Conservation (phyloP, 495 filamentous ascomycete species). For the Tuber magnatum region DNA sequence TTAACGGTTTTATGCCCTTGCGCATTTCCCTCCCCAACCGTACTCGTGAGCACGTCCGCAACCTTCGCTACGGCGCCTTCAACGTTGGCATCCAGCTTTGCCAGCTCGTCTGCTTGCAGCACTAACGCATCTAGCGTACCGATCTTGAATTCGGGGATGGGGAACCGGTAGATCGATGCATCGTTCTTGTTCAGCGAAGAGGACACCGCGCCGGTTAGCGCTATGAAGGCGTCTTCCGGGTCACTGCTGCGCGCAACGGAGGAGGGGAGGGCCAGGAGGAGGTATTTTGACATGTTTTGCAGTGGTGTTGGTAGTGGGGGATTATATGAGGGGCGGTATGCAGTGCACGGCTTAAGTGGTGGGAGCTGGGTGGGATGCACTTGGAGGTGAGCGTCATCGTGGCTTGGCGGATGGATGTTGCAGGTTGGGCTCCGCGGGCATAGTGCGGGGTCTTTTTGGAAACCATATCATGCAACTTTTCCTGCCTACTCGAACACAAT, state of each 20-base stretch:
- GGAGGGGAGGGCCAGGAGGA: conserved; percentile 67
- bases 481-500: too few relatives aligned
- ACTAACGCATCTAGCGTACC: conserved; percentile 93
- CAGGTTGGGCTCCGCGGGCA: neutral
- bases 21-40: conserved; percentile 76
- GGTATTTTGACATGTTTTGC: conserved; percentile 57
- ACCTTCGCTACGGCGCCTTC: conserved; percentile 82
- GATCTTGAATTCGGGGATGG: conserved; percentile 92
- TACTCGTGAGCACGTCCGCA: conserved; percentile 68
- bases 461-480: too few relatives aligned
- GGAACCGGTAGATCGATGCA: conserved; percentile 67
- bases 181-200: conserved; percentile 65
- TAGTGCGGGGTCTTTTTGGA: neutral
- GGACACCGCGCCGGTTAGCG: conserved; percentile 47
- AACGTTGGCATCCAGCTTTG: conserved; percentile 74
- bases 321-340: conserved; percentile 4
- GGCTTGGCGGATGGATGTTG: neutral
- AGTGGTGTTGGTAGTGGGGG: neutral
- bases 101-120: conserved; percentile 89
- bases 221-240: conserved; percentile 70
- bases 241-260: conserved; percentile 65
- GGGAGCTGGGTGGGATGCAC: neutral
- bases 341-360: neutral
- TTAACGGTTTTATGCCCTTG: conserved; percentile 87
- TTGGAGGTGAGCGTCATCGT: neutral